Conservation (phyloP, 352 stramenopile species). For the Phytophthora ohioensis region DNA sequence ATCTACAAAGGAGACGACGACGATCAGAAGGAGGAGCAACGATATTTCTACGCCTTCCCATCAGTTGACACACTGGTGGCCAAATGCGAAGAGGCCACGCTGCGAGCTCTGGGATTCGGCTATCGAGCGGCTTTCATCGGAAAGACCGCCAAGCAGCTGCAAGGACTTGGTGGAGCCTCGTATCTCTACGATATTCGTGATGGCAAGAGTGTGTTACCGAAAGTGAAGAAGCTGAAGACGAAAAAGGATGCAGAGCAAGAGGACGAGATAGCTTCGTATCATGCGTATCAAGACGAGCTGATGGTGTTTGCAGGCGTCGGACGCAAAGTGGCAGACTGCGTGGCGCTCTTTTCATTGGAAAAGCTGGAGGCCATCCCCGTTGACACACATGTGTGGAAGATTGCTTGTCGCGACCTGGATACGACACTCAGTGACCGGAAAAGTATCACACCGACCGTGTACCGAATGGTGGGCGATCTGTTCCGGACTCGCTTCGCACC, state of each 20-base stretch:
- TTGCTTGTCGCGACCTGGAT: slow-evolving; percentile 91
- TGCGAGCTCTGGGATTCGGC: slow-evolving; percentile 89
- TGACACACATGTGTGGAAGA: slow-evolving; percentile 97
- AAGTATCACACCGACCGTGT: slow-evolving; percentile 87
- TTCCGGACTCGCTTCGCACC: slow-evolving; percentile 92
- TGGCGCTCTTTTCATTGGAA: slow-evolving; percentile 97
- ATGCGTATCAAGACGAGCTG: slow-evolving; percentile 61
- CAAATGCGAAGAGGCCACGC: slow-evolving; percentile 82
- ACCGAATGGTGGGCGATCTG: slow-evolving; percentile 91
- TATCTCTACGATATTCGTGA: slow-evolving; percentile 74
- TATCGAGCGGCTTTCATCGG: slow-evolving; percentile 92
- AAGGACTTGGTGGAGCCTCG: slow-evolving; percentile 61
- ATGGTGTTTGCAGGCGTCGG: slow-evolving; percentile 89
- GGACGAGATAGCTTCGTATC: slow-evolving; percentile 14
- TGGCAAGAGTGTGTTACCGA: slow-evolving; percentile 12
- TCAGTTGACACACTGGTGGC: slow-evolving; percentile 74
- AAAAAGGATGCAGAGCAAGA: slow-evolving; percentile 2
- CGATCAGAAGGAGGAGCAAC: not conserved
- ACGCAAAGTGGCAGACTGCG: slow-evolving; percentile 97
- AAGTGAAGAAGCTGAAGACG: slow-evolving; percentile 19
- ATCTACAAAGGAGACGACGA: slow-evolving; percentile 42
- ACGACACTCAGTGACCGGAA: slow-evolving; percentile 56
- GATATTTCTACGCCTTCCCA: slow-evolving; percentile 92
- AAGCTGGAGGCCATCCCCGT: slow-evolving; percentile 95
- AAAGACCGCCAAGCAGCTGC: slow-evolving; percentile 79